Conservation (phyloP, 495 filamentous ascomycete genomes). For the Gamarada debralockiae region DNA sequence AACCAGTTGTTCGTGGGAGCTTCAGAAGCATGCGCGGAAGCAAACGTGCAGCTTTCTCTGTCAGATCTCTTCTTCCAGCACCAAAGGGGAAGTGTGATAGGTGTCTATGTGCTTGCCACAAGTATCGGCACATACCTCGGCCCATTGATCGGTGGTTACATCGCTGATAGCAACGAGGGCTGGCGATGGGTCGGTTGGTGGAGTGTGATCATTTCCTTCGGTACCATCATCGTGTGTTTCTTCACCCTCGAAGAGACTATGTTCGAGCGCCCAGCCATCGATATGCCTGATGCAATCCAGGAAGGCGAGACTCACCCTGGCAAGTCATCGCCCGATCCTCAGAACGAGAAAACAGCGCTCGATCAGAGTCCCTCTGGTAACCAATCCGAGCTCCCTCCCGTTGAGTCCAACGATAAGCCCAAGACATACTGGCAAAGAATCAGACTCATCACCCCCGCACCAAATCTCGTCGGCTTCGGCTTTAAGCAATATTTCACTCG, state of each 20-base stretch:
- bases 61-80: constrained; percentile 13
- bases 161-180: constrained; percentile 50
- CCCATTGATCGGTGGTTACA: constrained; percentile 64
- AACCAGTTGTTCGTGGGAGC: constrained; percentile 14
- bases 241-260: constrained; percentile 40
- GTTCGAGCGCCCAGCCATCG: constrained; percentile 10
- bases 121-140: constrained; percentile 71
- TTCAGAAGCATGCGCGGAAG: constrained; percentile 10
- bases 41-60: constrained; percentile 12
- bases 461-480: constrained; percentile 7
- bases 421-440: constrained; percentile 15
- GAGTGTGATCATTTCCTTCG: constrained; percentile 64
- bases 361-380: not conserved
- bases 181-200: constrained; percentile 92
- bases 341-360: not conserved
- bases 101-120: constrained; percentile 8
- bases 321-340: not conserved
- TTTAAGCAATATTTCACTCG: constrained; percentile 12
- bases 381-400: not conserved
- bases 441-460: constrained; percentile 8
- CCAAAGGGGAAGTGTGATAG: constrained; percentile 9
- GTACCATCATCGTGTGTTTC: constrained; percentile 59
- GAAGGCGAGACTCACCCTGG: not conserved
- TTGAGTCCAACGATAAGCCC: not conserved
- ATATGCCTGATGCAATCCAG: not conserved